Evolutionary conservation across 108 stramenopile species (phyloP), one percentile per base, ranked within the genome.

Genomic region (Chaetoceros muelleri): DNA sequence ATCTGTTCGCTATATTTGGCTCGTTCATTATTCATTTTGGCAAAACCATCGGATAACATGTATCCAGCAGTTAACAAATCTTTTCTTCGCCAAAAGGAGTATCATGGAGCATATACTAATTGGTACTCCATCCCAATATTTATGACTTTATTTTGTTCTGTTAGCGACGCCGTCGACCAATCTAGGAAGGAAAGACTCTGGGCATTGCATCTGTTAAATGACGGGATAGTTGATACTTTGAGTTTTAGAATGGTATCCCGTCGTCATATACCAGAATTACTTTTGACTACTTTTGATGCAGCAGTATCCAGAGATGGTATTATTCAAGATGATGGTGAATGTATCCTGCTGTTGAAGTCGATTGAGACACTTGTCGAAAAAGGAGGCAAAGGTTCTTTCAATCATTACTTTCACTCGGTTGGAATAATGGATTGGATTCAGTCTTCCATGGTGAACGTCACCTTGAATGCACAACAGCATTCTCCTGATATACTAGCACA

Each of bases 51-150:
- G 0, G 90, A 91, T 62, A 58, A 80, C 22, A 72, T 91, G 63
- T 91, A 76, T 55, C 74, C 75, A 29, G 66, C 77, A 26, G 63
- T 86, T 34, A 91, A 91, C 61, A 66, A 73, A n/a, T 85, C 74
- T 54, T 91, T 87, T 60, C 65, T 91, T 19, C 71, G 80, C 28
- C 61, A 69, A 20, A 74, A 74, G 22, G 61, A 65, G 27, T 67
- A 80, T 57, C 80, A 82, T 53, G 90, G 90, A 17, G 90, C 90
- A 34, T 85, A 84, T 58, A 76, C 81, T 50, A 85, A 91, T 62
- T 65, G 73, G 57, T 71, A 70, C 50, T 72, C 72, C n/a, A 64
- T 91, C 25, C 90, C 90, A 24, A 62, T 70, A 34, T 91, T 91
- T 61, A 76, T 91, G 2, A 70, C 84, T n/a, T 52, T 87, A 8